Evolutionary conservation across 768 basidiomycete species (phyloP).

Genomic region (Lentinula sp.): DNA sequence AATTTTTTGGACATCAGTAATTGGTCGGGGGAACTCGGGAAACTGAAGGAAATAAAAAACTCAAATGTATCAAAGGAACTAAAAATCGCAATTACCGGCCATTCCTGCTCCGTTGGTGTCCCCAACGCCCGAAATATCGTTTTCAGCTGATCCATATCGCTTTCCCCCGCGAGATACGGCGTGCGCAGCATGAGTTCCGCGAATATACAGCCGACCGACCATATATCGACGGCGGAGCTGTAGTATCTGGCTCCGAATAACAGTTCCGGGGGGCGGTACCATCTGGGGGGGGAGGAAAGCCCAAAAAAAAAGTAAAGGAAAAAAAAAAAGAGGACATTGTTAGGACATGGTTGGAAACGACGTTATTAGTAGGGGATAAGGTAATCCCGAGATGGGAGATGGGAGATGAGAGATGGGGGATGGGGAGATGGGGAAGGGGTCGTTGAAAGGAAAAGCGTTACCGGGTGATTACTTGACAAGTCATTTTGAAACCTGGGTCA

Average conservation of each 20-base stretch:
- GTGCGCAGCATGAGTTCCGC: conserved; percentile 95
- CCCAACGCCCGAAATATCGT: conserved; percentile 92
- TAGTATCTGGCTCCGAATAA: conserved; percentile 90
- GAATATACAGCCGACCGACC: conserved; percentile 98
- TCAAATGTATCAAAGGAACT: no score
- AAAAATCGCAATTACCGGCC: conserved; percentile 69
- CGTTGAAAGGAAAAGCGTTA: no score
- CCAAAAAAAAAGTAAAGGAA: no score
- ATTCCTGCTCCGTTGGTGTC: conserved; percentile 94
- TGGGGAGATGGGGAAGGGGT: no score
- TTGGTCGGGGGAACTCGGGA: no score
- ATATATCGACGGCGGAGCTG: conserved; percentile 87
- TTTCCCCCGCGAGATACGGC: conserved; percentile 92
- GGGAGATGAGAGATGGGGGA: no score
- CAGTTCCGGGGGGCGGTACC: conserved; percentile 97
- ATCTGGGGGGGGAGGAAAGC: conserved; percentile 32
- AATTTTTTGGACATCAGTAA: no score
- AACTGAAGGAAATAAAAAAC: no score
- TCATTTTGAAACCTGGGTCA: conserved; percentile 95
- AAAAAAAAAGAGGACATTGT: no score
- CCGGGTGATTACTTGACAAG: conserved; percentile 97
- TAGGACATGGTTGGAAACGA: no score
- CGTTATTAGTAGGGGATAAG: no score
- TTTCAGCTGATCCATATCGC: conserved; percentile 95
- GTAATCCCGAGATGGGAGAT: no score